These are phyloP conservation scores for Apostasia shenzhenica DNA, from an alignment of 106 monocot genomes.

Conservation along the genomic window DNA sequence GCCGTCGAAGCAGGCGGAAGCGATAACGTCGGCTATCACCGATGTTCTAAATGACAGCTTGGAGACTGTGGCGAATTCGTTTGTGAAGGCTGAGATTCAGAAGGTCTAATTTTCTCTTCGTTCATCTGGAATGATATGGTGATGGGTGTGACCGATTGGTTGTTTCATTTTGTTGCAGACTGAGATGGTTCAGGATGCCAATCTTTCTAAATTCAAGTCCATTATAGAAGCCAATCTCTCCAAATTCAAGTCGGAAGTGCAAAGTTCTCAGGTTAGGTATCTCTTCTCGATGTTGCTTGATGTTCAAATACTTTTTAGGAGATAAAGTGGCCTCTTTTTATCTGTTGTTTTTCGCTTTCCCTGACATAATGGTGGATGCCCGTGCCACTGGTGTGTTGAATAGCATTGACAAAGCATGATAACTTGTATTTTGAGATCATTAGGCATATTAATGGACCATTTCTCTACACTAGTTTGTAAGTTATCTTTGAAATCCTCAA, in stretches of 20 bases:
- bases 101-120: slow-evolving; percentile 16
- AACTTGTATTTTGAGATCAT: too few relatives aligned
- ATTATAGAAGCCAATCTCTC: slow-evolving; percentile 7
- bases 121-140: background rate
- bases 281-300: background rate
- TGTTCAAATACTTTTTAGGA: too few relatives aligned
- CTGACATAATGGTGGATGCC: too few relatives aligned
- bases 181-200: slow-evolving; percentile 29
- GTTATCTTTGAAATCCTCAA: too few relatives aligned
- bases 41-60: slow-evolving; percentile 59
- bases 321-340: too few relatives aligned
- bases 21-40: slow-evolving; percentile 46
- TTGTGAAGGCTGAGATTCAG: slow-evolving; percentile 48
- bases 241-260: slow-evolving; percentile 35
- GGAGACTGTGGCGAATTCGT: slow-evolving; percentile 49
- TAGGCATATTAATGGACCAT: too few relatives aligned
- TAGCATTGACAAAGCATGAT: too few relatives aligned
- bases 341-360: too few relatives aligned
- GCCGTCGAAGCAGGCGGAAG: slow-evolving; percentile 56
- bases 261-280: slow-evolving; percentile 22
- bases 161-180: slow-evolving; percentile 6
- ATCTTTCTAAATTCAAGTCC: slow-evolving; percentile 35
- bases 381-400: too few relatives aligned
- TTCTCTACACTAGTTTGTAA: too few relatives aligned
- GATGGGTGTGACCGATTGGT: background rate